Evolutionary conservation across 176 grass and related monocot genomes (phyloP).

Genomic region (Triticum turgidum): DNA sequence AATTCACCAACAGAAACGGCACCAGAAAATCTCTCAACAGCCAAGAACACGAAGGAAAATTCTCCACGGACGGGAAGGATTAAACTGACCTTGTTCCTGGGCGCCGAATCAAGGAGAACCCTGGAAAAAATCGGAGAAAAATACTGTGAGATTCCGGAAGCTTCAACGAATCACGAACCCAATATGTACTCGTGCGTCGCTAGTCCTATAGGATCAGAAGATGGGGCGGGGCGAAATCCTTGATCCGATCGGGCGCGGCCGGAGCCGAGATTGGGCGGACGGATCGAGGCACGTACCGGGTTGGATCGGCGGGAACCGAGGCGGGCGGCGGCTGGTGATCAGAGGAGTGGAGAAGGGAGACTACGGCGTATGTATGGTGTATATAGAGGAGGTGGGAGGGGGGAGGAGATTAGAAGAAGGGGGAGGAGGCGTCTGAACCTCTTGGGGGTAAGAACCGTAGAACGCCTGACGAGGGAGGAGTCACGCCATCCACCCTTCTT

Average conservation of each 20-base stretch:
- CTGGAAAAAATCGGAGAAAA: conserved; percentile 26
- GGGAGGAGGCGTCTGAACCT: not conserved
- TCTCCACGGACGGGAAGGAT: conserved; percentile 22
- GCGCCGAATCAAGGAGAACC: conserved; percentile 11
- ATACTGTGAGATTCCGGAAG: conserved; percentile 8
- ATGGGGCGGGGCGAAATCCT: conserved; percentile 1
- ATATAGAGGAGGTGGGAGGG: not conserved
- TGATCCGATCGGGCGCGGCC: conserved; percentile 34
- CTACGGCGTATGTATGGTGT: conserved; percentile 13
- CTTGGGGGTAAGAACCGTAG: conserved; percentile 15
- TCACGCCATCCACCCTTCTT: not conserved
- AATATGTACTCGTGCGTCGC: not conserved
- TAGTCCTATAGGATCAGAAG: conserved; percentile 20
- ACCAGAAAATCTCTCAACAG: not conserved
- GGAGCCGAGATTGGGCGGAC: not conserved
- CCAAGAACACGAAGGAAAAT: not conserved
- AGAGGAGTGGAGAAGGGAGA: conserved; percentile 32
- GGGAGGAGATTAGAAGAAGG: not conserved
- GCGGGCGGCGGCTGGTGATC: conserved; percentile 37
- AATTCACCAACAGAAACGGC: not conserved
- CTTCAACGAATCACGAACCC: conserved; percentile 15
- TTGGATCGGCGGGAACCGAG: conserved; percentile 31
- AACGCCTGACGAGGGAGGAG: not conserved
- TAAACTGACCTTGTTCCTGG: conserved; percentile 25
- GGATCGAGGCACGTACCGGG: conserved; percentile 46